phyloP scores from a whole-genome alignment of 495 filamentous ascomycete species.

The Astrocystis sublimbata region DNA sequence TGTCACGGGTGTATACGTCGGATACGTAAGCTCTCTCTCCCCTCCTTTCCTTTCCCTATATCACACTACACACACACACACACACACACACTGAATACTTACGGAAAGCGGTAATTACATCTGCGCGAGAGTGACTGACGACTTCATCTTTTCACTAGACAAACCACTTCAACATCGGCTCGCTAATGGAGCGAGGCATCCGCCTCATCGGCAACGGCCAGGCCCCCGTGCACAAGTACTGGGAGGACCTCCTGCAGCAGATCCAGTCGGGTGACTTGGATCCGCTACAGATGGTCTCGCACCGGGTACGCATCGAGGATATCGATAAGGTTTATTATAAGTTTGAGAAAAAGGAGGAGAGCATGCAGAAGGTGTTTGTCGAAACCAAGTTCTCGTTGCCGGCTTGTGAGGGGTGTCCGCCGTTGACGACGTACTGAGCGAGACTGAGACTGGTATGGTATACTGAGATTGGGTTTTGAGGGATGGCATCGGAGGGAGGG shows the following conservation, averaged over 20 bases:
- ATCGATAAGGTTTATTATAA: constrained; percentile 68
- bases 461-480: background rate
- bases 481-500: background rate
- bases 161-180: constrained; percentile 80
- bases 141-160: constrained; percentile 55
- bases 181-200: constrained; percentile 85
- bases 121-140: too few species aligned
- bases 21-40: constrained; percentile 63
- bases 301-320: constrained; percentile 75
- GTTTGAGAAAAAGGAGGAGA: constrained; percentile 68
- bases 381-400: constrained; percentile 67
- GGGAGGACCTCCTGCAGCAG: constrained; percentile 69
- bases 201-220: constrained; percentile 82
- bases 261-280: constrained; percentile 72
- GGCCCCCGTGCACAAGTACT: constrained; percentile 82
- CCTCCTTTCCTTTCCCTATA: too few species aligned
- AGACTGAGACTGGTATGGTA: too few species aligned
- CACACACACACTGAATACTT: too few species aligned
- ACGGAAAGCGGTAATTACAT: too few species aligned
- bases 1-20: constrained; percentile 80
- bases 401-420: constrained; percentile 53
- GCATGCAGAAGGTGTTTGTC: constrained; percentile 72
- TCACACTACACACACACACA: too few species aligned
- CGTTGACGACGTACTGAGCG: constrained; percentile 46
- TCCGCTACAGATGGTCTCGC: constrained; percentile 76